These are phyloP conservation scores for Fonsecaea pedrosoi DNA, from an alignment of 2,329 filamentous ascomycete species.

Conservation along the genomic window DNA sequence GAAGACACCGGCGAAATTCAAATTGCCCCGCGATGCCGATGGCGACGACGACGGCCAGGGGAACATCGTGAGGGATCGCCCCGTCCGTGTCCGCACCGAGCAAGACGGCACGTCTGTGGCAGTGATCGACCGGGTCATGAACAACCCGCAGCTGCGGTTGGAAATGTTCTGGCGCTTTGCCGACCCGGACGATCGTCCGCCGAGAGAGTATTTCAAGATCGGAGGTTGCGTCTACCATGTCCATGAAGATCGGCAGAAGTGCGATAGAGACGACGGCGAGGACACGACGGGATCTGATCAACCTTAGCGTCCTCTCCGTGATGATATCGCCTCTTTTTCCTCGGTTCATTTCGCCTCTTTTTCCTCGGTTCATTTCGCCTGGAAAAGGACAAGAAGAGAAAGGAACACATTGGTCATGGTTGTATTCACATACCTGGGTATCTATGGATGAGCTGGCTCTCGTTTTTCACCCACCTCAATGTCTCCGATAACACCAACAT, in stretches of 20 bases:
- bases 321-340: neutral
- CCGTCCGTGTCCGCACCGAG: too few relatives aligned
- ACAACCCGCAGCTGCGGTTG: neutral
- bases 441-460: too few relatives aligned
- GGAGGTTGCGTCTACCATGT: constrained; percentile 13
- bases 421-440: too few relatives aligned
- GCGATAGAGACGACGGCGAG: neutral
- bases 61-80: too few relatives aligned
- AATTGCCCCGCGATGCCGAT: neutral
- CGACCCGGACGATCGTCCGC: neutral
- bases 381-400: too few relatives aligned
- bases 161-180: constrained; percentile 10
- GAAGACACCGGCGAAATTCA: neutral
- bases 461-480: too few relatives aligned
- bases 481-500: too few relatives aligned
- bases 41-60: too few relatives aligned
- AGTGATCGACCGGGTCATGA: neutral
- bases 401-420: too few relatives aligned
- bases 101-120: neutral
- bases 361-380: too few relatives aligned
- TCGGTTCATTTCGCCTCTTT: too few relatives aligned
- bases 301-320: neutral
- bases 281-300: neutral
- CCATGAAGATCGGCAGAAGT: constrained; percentile 13
- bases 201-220: neutral